Base-by-base conservation (phyloP, 495 filamentous ascomycete species). In the Neurospora sp. region DNA sequence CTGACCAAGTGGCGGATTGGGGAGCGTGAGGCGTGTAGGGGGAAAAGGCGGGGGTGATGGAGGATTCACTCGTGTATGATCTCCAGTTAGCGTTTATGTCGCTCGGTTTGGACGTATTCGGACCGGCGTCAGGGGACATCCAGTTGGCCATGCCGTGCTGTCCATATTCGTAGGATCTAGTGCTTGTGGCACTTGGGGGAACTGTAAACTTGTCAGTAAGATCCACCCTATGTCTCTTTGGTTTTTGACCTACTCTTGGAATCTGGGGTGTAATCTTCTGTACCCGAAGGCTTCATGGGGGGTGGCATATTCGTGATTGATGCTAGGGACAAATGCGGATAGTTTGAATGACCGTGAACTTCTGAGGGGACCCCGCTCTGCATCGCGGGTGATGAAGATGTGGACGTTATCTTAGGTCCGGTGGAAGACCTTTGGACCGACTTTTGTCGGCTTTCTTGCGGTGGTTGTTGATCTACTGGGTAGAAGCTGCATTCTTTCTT, bases 401-500 rank as follows among this genome's bases (percentile, higher is more conserved):
- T 80, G 14, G 86, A 86, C n/a, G 80, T 75, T 71, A 81, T 76
- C 74, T 80, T 81, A 69, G 82, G 77, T 8, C 82, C 82, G 16
- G 80, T 76, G 1, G 82, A 81, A 12, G 81, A 77, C 69, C 81
- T 78, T 69, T 81, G 79, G 31, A 77, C 77, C 74, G 80, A 80
- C 61, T 83, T 84, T 40, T 81, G 78, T 69, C 78, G 75, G 42
- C 77, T 78, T 72, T 83, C 73, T 35, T 81, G 79, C 10, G 88
- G 89, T 27, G 90, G 90, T 76, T 92, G 90, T 81, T 95, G 93
- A 72, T 97, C 94, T 38, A 98, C 94, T 12, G 95, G 93, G 78
- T 90, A 93, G 83, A 98, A 99, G 78, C 92, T 91, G 81, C 96
- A 99, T 72, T 97, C 94, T 81, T 97, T 98, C 79, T 96, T 95